Evolutionary conservation across 768 basidiomycete species (phyloP), one percentile per base, ranked within the genome.

Genomic region (Termitomyces sp.): DNA sequence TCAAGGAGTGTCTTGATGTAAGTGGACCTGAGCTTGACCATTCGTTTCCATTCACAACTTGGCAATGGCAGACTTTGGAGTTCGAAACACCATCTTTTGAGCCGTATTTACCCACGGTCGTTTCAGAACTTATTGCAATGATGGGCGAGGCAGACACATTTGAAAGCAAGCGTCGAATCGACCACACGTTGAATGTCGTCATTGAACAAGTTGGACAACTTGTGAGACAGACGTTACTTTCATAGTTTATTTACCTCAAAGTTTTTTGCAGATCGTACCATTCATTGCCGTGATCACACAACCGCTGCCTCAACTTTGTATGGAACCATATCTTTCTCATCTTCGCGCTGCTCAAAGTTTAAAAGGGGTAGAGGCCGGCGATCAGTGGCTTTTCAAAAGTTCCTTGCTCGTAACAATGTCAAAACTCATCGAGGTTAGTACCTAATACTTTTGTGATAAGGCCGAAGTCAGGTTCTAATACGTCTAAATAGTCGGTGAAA

Each of bases 1-100:
- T 98, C 28, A 79, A 83, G 38, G 87, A 93, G 65, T 91, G 91
- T 63, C 80, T 93, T 22, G 88, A 96, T 66, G 94, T 95, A 71
- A 60, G 90, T 71, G 24, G 41, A 22, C 41, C 15, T 40, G 12
- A 22, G 4, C 34, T 28, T 38, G 7, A 34, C 10, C 28, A 17
- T 22, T 12, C 28, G 10, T 30, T 42, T 10, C 4, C 14, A 15
- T 38, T n/a, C 14, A 41, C 44, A 30, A 24, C 19, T 34, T 17
- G 26, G 40, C 42, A 26, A 40, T 37, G 49, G 45, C 53, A 93
- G 91, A 82, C 82, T 15, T 54, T 85, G 58, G 74, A 76, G 34
- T 92, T 94, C 62, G 75, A 88, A 42, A 65, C 78, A 14, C 67
- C 79, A 28, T 63, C 73, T 14, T 93, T 96, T 64, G 69, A 77